These are phyloP conservation scores for Cladosporium velox DNA, from an alignment of 2,329 filamentous ascomycete species.

Conservation along the genomic window DNA sequence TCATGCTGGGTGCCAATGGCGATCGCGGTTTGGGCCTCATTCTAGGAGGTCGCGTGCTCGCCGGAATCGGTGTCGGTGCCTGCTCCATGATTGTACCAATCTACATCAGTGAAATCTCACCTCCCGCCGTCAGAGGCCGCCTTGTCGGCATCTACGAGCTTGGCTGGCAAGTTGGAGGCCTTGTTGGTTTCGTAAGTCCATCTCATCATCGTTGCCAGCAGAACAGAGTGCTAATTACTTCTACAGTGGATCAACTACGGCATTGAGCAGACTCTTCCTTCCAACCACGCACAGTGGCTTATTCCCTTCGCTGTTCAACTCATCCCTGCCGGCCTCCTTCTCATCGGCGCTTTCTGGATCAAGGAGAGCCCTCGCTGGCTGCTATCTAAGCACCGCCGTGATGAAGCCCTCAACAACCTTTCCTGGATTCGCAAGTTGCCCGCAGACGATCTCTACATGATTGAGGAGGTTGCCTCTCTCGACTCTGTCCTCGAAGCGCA, in stretches of 20 bases:
- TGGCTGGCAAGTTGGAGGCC: constrained; percentile 56
- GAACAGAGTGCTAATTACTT: constrained; percentile 18
- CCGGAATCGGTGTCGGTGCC: constrained; percentile 59
- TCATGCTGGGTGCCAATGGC: constrained; percentile 69
- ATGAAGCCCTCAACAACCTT: constrained; percentile 46
- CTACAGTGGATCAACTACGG: constrained; percentile 42
- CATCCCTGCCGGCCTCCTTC: constrained; percentile 64
- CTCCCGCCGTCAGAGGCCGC: constrained; percentile 59
- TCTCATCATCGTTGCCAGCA: neutral
- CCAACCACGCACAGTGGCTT: constrained; percentile 48
- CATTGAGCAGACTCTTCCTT: constrained; percentile 45
- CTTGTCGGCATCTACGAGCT: constrained; percentile 61
- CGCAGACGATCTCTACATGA: constrained; percentile 63
- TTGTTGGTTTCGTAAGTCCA: constrained; percentile 46
- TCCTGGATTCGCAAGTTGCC: constrained; percentile 66
- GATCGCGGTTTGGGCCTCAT: constrained; percentile 64
- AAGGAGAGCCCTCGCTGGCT: constrained; percentile 50
- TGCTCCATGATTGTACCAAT: constrained; percentile 60
- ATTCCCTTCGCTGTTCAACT: constrained; percentile 64
- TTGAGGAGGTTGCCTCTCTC: constrained; percentile 71
- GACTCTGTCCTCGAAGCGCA: constrained; percentile 70
- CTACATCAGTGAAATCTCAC: constrained; percentile 61
- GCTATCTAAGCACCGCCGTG: constrained; percentile 44
- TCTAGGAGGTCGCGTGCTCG: constrained; percentile 59
- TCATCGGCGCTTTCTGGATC: constrained; percentile 47